phyloP scores from a whole-genome alignment of 306 rosid species.

The Crotalaria pallida region DNA sequence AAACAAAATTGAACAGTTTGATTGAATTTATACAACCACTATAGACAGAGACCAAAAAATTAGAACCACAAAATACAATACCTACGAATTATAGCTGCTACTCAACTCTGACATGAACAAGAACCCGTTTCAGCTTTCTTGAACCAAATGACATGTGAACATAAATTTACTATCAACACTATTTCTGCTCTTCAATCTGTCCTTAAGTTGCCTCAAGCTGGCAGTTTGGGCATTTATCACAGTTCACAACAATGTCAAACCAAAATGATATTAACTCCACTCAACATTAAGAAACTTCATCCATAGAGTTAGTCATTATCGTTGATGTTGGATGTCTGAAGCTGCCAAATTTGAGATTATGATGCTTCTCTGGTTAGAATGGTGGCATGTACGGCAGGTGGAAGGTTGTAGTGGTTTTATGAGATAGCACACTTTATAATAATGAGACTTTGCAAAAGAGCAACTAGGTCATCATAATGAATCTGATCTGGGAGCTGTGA shows the following conservation, averaged over 20 bases:
- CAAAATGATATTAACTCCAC: slow-evolving; percentile 8
- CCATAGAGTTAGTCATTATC: slow-evolving; percentile 10
- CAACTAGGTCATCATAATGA: slow-evolving; percentile 35
- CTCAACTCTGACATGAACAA: slow-evolving; percentile 19
- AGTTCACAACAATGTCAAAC: slow-evolving; percentile 6
- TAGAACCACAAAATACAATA: slow-evolving; percentile 17
- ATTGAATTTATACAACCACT: slow-evolving; percentile 25
- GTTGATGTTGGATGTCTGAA: slow-evolving; percentile 26
- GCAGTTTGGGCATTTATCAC: slow-evolving; percentile 5
- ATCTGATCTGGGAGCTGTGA: slow-evolving; percentile 91
- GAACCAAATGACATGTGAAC: slow-evolving; percentile 8
- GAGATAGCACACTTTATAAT: slow-evolving; percentile 1
- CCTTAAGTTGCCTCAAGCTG: slow-evolving; percentile 5
- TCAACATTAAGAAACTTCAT: slow-evolving; percentile 23
- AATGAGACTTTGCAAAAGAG: slow-evolving; percentile 11
- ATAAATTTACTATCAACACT: slow-evolving; percentile 15
- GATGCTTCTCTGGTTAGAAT: neutral
- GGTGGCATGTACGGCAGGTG: neutral
- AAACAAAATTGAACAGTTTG: neutral
- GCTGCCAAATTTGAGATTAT: slow-evolving; percentile 14
- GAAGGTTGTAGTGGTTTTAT: slow-evolving; percentile 8
- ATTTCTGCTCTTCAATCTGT: slow-evolving; percentile 19
- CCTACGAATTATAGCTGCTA: slow-evolving; percentile 13
- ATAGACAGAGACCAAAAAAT: slow-evolving; percentile 29
- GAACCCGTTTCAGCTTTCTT: slow-evolving; percentile 21